Conservation (phyloP, 2,329 filamentous ascomycete species). For the Didymellaceae sp. region DNA sequence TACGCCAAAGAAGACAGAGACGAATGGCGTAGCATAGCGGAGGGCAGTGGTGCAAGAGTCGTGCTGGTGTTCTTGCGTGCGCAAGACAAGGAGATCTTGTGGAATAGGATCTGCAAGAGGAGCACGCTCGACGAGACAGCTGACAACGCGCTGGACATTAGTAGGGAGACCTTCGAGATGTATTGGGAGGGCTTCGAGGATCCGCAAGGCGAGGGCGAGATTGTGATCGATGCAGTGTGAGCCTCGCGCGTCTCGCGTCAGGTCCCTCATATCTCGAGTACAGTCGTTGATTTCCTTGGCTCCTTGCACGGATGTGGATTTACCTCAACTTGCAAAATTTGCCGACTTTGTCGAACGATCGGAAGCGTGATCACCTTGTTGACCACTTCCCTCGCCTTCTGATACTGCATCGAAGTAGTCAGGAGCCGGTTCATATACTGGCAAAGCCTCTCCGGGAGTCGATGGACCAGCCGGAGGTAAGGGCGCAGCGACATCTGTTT, state of each 20-base stretch:
- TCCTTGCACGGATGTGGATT: no score
- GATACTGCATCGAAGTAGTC: neutral
- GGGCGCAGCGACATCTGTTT: neutral
- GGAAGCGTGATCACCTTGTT: no score
- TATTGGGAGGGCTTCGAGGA: conserved; percentile 22
- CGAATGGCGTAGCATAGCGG: conserved; percentile 8
- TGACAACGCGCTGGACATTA: conserved; percentile 17
- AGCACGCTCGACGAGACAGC: conserved; percentile 9
- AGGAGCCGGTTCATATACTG: neutral
- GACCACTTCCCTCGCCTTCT: no score
- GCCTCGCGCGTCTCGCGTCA: no score
- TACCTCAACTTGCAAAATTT: no score
- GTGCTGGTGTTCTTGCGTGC: conserved; percentile 19
- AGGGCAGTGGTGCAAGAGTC: conserved; percentile 11
- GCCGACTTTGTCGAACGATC: no score
- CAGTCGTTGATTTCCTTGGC: no score
- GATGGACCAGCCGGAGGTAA: neutral
- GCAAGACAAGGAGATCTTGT: conserved; percentile 12
- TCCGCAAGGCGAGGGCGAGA: conserved; percentile 14
- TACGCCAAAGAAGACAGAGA: conserved; percentile 21
- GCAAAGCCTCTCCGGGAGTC: neutral
- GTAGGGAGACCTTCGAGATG: conserved; percentile 14
- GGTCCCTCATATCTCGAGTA: no score
- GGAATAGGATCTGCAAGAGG: conserved; percentile 16
- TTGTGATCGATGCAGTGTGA: conserved; percentile 10